Evolutionary conservation across 1,139 yeast genomes (phyloP), one percentile per base, ranked within the genome.

Genomic region (Arxiozyma telluris): DNA sequence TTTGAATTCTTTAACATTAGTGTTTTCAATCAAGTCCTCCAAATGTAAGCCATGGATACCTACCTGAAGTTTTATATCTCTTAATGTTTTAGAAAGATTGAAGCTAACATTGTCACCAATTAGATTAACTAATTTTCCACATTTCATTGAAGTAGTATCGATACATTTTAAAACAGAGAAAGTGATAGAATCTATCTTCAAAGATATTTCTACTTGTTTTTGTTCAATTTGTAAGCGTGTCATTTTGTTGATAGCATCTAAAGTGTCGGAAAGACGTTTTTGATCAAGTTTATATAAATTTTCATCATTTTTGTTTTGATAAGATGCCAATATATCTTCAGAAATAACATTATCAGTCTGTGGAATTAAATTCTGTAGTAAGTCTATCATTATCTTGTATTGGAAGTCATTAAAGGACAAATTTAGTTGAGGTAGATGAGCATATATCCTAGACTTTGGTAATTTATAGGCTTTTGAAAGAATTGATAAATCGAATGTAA

Each of bases 391-490:
- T 0, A 91, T 81, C 66, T 89, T 87, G 71, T 94, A 94, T 64
- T 94, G 96, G 61, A 83, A 85, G 66, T 94, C 98, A 61, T 89
- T 88, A 65, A 93, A 71, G 30, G 87, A 78, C 9, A 94, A 81
- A 41, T 76, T 76, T 57, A 94, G 76, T 41, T 74, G 73, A 0
- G 97, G 96, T n/a, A 94, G 78, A 58, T 83, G 83, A 17, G 96
- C 97, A 25, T 89, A 82, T 2, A 91, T 73, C 63, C 80, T 83
- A 59, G 89, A 76, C 60, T 79, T 80, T 0, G 98, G 84, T 47
- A 94, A 74, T 58, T 83, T 83, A 46, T 79, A 73, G 0, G 93
- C 96, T 25, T 83, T 83, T 0, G 97, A 96, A 44, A 88, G 72
- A 51, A 94, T 94, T 0, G 96, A 90, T 1, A 91, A 66, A 57